Percentiles rank a stretch among this genome's conserved stretches.
These are phyloP conservation scores for Copromyces sp. DNA, from an alignment of 495 filamentous ascomycete genomes.

Conservation along the genomic window DNA sequence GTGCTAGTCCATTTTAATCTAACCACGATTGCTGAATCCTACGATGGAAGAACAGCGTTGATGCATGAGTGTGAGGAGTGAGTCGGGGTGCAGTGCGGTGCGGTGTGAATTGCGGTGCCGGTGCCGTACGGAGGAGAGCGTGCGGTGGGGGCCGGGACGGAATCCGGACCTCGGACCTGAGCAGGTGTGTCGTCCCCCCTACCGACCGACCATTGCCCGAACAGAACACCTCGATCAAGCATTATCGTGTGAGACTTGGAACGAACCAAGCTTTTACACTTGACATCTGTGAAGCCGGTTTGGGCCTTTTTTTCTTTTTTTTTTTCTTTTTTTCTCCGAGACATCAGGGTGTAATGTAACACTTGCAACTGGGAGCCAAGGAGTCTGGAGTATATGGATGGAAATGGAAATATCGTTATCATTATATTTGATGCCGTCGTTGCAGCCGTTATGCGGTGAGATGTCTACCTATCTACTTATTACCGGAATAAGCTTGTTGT, in stretches of 20 bases:
- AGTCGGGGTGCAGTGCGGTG: not conserved
- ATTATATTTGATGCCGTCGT: not conserved
- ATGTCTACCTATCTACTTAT: conserved; percentile 5
- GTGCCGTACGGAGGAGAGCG: not conserved
- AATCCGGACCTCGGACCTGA: no score
- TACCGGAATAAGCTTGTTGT: conserved; percentile 16
- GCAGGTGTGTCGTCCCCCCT: no score
- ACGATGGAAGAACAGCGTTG: not conserved
- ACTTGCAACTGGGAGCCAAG: not conserved
- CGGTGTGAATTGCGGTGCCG: no score
- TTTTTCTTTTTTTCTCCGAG: not conserved
- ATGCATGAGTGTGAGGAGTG: not conserved
- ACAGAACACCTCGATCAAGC: no score
- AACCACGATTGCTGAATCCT: not conserved
- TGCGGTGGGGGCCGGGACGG: not conserved
- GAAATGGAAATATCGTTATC: not conserved
- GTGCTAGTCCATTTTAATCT: not conserved
- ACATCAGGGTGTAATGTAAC: no score
- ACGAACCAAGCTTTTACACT: not conserved
- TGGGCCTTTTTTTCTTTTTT: no score
- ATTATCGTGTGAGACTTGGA: no score
- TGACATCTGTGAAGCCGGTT: no score
- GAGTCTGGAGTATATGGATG: not conserved
- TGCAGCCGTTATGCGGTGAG: not conserved
- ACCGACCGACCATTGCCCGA: no score